Percentiles rank a stretch among this genome's conserved stretches.
Conservation (phyloP, 495 filamentous ascomycete genomes). For the Saxispiralis lemnorum region DNA sequence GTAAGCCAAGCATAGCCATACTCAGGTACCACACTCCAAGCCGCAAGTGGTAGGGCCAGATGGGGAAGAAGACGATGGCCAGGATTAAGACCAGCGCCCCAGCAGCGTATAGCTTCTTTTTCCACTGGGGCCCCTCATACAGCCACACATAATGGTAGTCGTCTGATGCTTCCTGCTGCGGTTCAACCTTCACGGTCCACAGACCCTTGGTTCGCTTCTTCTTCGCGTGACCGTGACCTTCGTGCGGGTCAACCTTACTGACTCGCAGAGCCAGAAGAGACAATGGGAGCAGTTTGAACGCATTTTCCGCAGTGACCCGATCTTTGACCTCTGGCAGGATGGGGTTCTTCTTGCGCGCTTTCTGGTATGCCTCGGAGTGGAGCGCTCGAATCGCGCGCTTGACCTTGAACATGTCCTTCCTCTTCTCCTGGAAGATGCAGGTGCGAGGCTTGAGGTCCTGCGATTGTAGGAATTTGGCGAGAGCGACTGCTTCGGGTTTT, state of each 20-base stretch:
- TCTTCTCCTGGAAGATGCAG: constrained; percentile 84
- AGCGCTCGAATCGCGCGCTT: constrained; percentile 93
- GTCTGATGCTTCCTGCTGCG: constrained; percentile 80
- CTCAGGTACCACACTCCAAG: constrained; percentile 95
- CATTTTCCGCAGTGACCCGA: constrained; percentile 69
- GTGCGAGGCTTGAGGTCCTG: constrained; percentile 83
- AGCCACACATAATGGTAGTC: constrained; percentile 94
- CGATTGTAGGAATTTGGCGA: constrained; percentile 72
- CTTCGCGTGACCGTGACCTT: constrained; percentile 55
- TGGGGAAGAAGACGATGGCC: constrained; percentile 78
- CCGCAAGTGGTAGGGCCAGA: constrained; percentile 84
- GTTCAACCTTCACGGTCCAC: constrained; percentile 93
- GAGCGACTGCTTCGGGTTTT: constrained; percentile 70
- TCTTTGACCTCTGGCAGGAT: constrained; percentile 69
- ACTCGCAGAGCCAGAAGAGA: constrained; percentile 91
- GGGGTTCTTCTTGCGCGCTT: constrained; percentile 75
- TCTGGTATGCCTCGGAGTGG: constrained; percentile 69
- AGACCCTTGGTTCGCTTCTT: constrained; percentile 84
- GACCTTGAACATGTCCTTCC: constrained; percentile 97
- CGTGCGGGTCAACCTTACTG: constrained; percentile 60
- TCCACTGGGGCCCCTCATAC: constrained; percentile 86
- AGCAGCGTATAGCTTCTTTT: constrained; percentile 74
- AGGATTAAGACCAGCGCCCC: constrained; percentile 70
- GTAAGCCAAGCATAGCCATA: constrained; percentile 79
- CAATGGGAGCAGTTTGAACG: constrained; percentile 87